Conservation (phyloP, 192 early-diverging fungal genomes). For the Backusella macrospora region DNA sequence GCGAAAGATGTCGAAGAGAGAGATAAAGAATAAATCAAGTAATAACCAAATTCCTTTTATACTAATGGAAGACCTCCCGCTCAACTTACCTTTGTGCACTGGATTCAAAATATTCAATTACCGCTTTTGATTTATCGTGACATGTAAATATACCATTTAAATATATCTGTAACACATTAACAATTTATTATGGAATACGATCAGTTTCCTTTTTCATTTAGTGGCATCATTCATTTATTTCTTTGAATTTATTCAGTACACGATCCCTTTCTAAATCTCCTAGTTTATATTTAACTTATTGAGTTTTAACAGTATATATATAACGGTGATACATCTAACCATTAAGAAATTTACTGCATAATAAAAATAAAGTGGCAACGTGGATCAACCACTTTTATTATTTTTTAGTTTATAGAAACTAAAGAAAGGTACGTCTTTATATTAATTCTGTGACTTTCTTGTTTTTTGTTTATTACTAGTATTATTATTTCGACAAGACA, state of each 20-base stretch:
- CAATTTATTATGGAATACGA: conserved; percentile 10
- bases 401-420: conserved; percentile 6
- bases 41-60: background rate
- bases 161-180: conserved; percentile 17
- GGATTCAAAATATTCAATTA: background rate
- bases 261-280: conserved; percentile 12
- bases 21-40: background rate
- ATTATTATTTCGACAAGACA: background rate
- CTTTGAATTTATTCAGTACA: background rate
- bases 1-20: background rate
- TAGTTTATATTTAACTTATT: background rate
- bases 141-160: conserved; percentile 1
- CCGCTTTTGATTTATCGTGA: background rate
- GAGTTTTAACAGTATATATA: background rate
- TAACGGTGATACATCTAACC: background rate
- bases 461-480: background rate
- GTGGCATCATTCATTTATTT: background rate
- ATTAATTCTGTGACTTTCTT: background rate
- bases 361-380: conserved; percentile 11
- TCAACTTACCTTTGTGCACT: conserved; percentile 15
- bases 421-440: background rate
- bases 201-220: conserved; percentile 19
- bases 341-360: background rate
- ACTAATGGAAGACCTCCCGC: background rate
- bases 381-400: background rate